phyloP scores from a whole-genome alignment of 2,329 filamentous ascomycete genomes.

The Penicillium italicum region DNA sequence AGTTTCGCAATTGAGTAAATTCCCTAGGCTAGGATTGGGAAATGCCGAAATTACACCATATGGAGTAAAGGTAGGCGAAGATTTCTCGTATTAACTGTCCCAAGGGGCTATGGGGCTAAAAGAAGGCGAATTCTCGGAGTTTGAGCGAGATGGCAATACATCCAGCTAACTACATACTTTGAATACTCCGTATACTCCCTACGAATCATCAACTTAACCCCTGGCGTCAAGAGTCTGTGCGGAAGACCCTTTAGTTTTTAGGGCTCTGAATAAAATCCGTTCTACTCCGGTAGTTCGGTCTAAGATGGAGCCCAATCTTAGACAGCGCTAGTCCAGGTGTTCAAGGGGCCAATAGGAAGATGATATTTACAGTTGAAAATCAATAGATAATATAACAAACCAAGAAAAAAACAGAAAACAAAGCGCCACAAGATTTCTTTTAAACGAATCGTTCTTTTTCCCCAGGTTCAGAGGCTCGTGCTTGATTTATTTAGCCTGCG shows the following conservation, averaged over 20 bases:
- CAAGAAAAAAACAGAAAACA: neutral
- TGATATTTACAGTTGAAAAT: neutral
- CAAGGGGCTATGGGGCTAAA: neutral
- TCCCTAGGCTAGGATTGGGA: neutral
- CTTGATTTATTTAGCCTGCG: conserved; percentile 17
- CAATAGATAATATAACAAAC: conserved; percentile 11
- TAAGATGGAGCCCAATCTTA: conserved; percentile 18
- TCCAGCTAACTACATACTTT: too few species aligned
- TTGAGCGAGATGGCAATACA: too few species aligned
- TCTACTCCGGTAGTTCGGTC: conserved; percentile 21
- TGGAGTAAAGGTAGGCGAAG: neutral
- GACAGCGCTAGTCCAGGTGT: conserved; percentile 17
- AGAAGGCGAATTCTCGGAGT: neutral
- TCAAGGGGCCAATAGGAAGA: conserved; percentile 12
- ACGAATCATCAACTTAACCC: neutral
- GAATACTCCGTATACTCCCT: too few species aligned
- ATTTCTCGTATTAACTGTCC: conserved; percentile 1
- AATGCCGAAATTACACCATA: neutral
- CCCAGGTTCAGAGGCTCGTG: conserved; percentile 6
- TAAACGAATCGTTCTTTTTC: conserved; percentile 4
- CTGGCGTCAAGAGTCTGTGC: conserved; percentile 6
- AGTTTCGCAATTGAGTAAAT: neutral
- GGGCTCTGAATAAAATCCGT: conserved; percentile 10
- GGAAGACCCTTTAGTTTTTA: conserved; percentile 9
- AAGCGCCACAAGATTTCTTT: conserved; percentile 4